Evolutionary conservation across 805 yeast genomes (phyloP).

Genomic region (Kodamaea jinghongensis): DNA sequence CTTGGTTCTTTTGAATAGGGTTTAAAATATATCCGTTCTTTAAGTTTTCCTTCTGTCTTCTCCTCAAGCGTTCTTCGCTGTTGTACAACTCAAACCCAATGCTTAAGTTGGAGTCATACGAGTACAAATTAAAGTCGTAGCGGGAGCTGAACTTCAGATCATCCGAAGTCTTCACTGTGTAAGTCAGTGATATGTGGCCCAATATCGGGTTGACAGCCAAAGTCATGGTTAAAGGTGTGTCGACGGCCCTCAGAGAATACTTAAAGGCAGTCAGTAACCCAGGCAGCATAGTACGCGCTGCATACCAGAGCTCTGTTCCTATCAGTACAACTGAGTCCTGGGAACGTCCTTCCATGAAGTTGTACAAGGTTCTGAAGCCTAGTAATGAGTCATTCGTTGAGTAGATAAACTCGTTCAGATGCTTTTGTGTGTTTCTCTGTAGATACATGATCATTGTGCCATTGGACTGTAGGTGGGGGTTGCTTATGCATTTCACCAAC

Average conservation of each 20-base stretch:
- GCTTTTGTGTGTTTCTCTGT: conserved; percentile 63
- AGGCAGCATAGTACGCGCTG: conserved; percentile 78
- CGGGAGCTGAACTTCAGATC: conserved; percentile 76
- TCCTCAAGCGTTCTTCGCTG: conserved; percentile 4
- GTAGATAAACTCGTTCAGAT: conserved; percentile 70
- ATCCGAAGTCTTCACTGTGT: conserved; percentile 76
- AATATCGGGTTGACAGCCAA: conserved; percentile 82
- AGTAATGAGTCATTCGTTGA: conserved; percentile 80
- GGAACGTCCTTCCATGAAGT: conserved; percentile 38
- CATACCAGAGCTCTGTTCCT: conserved; percentile 90
- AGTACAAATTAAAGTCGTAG: conserved; percentile 86
- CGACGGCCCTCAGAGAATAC: conserved; percentile 79
- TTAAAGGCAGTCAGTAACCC: conserved; percentile 84
- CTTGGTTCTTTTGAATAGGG: conserved; percentile 15
- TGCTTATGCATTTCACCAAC: conserved; percentile 72
- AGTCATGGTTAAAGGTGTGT: conserved; percentile 87
- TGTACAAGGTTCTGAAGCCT: conserved; percentile 79
- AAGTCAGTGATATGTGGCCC: conserved; percentile 86
- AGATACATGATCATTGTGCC: conserved; percentile 64
- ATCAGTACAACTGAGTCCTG: conserved; percentile 56
- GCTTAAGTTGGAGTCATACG: conserved; percentile 83
- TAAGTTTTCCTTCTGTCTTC: conserved; percentile 1
- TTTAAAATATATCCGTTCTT: background rate
- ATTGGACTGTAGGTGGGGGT: conserved; percentile 50
- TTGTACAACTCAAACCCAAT: conserved; percentile 86